Conservation (phyloP, 306 rosid species). For the Acacia crassicarpa region DNA sequence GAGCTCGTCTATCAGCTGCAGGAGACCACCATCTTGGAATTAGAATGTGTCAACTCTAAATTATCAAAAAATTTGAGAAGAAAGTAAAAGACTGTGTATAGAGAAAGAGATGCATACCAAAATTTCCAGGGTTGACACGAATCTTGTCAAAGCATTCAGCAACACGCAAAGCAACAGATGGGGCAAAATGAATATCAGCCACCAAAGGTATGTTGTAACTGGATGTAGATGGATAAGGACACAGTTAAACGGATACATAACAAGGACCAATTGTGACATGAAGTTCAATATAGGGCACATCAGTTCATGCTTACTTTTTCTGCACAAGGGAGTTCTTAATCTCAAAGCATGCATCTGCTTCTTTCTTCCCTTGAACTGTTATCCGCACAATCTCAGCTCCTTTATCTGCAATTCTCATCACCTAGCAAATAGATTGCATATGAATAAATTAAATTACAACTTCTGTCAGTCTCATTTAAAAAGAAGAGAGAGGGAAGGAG, state of each 20-base stretch:
- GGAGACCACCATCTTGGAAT: constrained; percentile 34
- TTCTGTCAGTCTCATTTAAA: neutral
- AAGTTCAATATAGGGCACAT: constrained; percentile 1
- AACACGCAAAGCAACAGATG: constrained; percentile 77
- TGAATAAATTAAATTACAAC: constrained; percentile 20
- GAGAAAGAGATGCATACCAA: constrained; percentile 53
- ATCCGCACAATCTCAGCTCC: constrained; percentile 96
- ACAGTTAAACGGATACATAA: constrained; percentile 20
- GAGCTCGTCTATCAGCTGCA: constrained; percentile 99
- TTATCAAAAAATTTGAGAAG: neutral
- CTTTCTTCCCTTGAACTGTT: constrained; percentile 97
- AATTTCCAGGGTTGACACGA: constrained; percentile 94
- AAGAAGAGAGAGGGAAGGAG: neutral
- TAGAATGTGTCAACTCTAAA: constrained; percentile 17
- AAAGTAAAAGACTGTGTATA: constrained; percentile 1
- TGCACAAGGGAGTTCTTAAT: constrained; percentile 91
- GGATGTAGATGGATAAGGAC: constrained; percentile 37
- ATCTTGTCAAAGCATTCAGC: constrained; percentile 94
- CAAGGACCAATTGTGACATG: constrained; percentile 16
- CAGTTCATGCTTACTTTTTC: constrained; percentile 66
- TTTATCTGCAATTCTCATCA: constrained; percentile 88
- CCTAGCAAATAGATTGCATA: constrained; percentile 50
- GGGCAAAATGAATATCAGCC: constrained; percentile 95
- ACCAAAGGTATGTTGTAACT: constrained; percentile 85
- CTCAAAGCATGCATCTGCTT: constrained; percentile 96